Base-by-base conservation (phyloP, 2,329 filamentous ascomycete species). In the Exophiala oligosperma region DNA sequence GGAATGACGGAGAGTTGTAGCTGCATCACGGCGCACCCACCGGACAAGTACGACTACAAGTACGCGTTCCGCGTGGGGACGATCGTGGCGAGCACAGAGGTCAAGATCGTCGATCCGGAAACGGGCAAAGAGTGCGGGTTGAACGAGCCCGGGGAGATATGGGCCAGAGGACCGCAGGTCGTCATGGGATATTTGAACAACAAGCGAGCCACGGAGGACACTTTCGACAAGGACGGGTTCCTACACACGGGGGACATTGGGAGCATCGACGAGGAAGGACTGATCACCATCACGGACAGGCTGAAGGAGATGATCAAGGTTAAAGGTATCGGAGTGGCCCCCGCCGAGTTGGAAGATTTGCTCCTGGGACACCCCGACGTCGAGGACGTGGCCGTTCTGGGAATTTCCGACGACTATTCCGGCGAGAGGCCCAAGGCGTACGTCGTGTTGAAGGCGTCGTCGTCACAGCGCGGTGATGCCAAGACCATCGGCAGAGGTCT, bases 121-220 rank as follows among this genome's bases (percentile, higher is more conserved):
- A 69, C 69, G 0, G 84, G 82, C 0, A 76, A 74, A 1, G 81
- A 86, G 64, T 78, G 77, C 1, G 79, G 74, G 0, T 67, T 82
- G 3, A 77, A 77, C 43, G 76, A 86, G 66, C 74, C 79, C 0
- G 83, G 82, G 9, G 83, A 85, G 67, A 75, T 85, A 1, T 89
- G 90, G 79, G 79, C 94, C 53, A 86, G 86, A 57, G 91, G 91
- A 0, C 90, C 91, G 0, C 94, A 94, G 61, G 78, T 93, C 23
- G 92, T 92, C 74, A 79, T 83, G 65, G 91, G 90, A 1, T 96
- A 93, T 69, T 80, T 88, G 66, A 90, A 91, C 68, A 89, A 89
- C 57, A 82, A 85, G 0, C 83, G 88, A 61, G 84, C 87, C 2
- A 91, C 90, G 2, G 78, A 77, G 2, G 86, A 90, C 47, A 86